Conservation (phyloP, 2,329 filamentous ascomycete species). For the Fusarium sp. region DNA sequence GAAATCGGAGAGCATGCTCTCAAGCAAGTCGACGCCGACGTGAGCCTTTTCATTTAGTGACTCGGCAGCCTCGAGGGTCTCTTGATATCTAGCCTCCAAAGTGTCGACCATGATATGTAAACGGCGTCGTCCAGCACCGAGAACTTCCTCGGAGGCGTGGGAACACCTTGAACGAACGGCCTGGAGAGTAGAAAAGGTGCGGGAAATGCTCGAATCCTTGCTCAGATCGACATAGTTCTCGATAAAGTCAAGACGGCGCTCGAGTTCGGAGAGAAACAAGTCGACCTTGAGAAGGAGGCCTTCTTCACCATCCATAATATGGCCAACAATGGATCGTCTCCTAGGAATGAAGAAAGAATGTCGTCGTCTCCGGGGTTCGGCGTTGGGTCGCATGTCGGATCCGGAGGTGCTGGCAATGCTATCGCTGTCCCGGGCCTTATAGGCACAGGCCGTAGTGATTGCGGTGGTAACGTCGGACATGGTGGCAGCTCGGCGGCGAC, state of each 20-base stretch:
- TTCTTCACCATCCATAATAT: conserved; percentile 71
- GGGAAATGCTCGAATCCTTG: conserved; percentile 83
- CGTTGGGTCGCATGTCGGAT: conserved; percentile 47
- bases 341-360: conserved; percentile 67
- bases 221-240: conserved; percentile 87
- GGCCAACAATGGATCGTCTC: conserved; percentile 66
- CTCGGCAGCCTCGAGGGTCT: conserved; percentile 83
- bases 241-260: conserved; percentile 84
- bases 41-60: conserved; percentile 92
- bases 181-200: conserved; percentile 85
- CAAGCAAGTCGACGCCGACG: conserved; percentile 85
- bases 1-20: conserved; percentile 84
- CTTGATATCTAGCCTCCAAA: conserved; percentile 85
- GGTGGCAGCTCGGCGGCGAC: conserved; percentile 24
- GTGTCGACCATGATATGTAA: conserved; percentile 93
- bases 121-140: conserved; percentile 84
- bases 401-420: conserved; percentile 53
- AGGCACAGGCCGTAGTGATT: conserved; percentile 51
- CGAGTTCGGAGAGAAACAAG: conserved; percentile 84
- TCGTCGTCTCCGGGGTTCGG: conserved; percentile 52
- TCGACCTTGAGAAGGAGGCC: conserved; percentile 73
- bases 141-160: conserved; percentile 86
- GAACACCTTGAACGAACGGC: conserved; percentile 89
- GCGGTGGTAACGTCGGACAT: conserved; percentile 53
- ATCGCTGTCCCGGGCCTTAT: conserved; percentile 49